Conservation (phyloP, 768 basidiomycete species). For the Mrakia gelida region DNA sequence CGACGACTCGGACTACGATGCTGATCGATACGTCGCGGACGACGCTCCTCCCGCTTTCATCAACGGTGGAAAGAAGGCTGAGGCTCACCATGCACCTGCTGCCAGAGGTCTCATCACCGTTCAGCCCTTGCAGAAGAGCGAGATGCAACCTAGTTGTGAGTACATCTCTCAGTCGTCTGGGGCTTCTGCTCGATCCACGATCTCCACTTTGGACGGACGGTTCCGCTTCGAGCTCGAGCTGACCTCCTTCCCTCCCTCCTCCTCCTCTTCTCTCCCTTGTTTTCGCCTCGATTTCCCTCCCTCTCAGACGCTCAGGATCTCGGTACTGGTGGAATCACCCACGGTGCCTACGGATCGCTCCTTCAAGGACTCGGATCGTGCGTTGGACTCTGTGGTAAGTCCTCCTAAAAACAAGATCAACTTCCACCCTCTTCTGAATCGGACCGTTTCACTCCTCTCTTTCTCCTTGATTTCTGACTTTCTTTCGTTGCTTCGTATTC, state of each 20-base stretch:
- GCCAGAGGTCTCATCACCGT: slow-evolving; percentile 60
- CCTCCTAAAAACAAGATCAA: slow-evolving; percentile 74
- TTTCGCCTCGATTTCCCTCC: no score
- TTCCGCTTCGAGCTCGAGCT: not conserved
- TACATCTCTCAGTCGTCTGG: not conserved
- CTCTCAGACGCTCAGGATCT: slow-evolving; percentile 69
- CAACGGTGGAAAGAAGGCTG: no score
- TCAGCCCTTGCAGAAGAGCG: slow-evolving; percentile 62
- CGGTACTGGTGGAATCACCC: slow-evolving; percentile 64
- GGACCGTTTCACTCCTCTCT: slow-evolving; percentile 48
- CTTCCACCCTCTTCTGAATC: slow-evolving; percentile 54
- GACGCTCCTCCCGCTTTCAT: no score
- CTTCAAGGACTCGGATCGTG: slow-evolving; percentile 58
- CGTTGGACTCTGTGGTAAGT: slow-evolving; percentile 65
- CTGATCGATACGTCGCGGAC: no score
- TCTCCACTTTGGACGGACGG: no score
- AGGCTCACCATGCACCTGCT: not conserved
- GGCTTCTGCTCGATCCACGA: no score
- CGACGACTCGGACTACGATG: no score
- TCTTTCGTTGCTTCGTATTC: not conserved
- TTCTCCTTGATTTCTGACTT: slow-evolving; percentile 59
- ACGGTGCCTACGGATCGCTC: slow-evolving; percentile 80
- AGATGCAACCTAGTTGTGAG: slow-evolving; percentile 63
- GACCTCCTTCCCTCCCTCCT: not conserved
- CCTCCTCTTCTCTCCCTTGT: not conserved